A percentile compares a stretch with the other conserved stretches of the same genome.
These are phyloP conservation scores for Haplosporangium gracile DNA, from an alignment of 192 early-diverging fungal species.

Conservation along the genomic window DNA sequence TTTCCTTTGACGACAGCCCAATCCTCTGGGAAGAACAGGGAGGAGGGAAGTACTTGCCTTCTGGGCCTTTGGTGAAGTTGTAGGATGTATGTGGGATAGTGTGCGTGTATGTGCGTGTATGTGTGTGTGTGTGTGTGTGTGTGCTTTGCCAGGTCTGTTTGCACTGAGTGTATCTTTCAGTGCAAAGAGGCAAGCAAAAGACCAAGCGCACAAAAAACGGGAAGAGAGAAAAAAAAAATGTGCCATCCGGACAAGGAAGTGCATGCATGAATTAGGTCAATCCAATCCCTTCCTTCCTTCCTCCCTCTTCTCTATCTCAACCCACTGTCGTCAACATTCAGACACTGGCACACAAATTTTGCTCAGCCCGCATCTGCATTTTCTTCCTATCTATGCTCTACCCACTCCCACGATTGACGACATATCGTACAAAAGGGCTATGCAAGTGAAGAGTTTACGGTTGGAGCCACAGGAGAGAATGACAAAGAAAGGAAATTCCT, in stretches of 20 bases:
- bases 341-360: not conserved
- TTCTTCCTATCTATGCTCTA: not conserved
- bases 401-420: not conserved
- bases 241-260: not conserved
- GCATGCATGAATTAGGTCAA: not conserved
- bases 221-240: not conserved
- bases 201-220: not conserved
- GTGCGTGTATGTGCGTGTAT: too few relatives aligned
- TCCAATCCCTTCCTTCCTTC: not conserved
- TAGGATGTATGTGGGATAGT: too few relatives aligned
- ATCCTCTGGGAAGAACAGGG: not conserved
- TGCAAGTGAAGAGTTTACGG: not conserved
- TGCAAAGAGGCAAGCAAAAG: not conserved
- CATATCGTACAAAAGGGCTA: not conserved
- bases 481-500: not conserved
- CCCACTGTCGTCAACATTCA: not conserved
- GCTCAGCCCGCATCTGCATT: constrained; percentile 2
- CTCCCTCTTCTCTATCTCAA: not conserved
- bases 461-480: not conserved
- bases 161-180: not conserved
- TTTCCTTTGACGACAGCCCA: not conserved
- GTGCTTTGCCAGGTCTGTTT: not conserved
- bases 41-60: not conserved
- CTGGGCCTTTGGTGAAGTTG: too few relatives aligned
- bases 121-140: too few relatives aligned